Evolutionary conservation across 163 green algal genomes (phyloP), one percentile per base, ranked within the genome.

Genomic region (Botryococcus braunii): DNA sequence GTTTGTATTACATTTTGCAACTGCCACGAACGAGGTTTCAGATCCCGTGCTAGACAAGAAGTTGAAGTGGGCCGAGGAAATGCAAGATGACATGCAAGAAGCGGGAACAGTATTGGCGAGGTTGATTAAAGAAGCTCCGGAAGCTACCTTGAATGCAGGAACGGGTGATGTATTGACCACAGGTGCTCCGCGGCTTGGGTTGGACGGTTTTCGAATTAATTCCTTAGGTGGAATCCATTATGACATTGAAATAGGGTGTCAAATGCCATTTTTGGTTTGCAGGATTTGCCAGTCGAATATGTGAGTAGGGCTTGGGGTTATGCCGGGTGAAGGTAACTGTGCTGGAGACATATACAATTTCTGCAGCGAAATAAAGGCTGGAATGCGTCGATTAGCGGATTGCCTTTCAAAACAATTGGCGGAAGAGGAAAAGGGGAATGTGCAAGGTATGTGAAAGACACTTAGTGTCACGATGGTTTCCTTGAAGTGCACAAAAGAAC

Each of bases 371-470:
- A 76, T 86, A 2, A 77, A 84, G 65, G 73, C 73, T 21, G 86
- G 86, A 8, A 76, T 82, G 32, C 77, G 79, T 0, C 71, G 82
- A 8, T 70, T 93, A 40, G 77, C 86, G 56, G 73, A 73, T 0
- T 93, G 86, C 72, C 71, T 93, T 32, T 68, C 82, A 25, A 59
- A 79, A 11, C 73, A 85, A 59, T 40, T 72, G 36, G 58, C 59
- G 0, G 46, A 74, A 48, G 62, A 86, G 41, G 47, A 46, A 13
- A 73, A 74, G 65, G 79, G 78, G 8, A 78, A 82, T 49, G 32
- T 69, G 0, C 39, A 68, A 35, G 72, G 71, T 81, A 39, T 17
- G 39, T 32, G 11, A 3, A 23, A 36, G 9, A 55, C 7, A n/a
- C n/a, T n/a, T n/a, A n/a, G n/a, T n/a, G n/a, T n/a, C n/a, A n/a